A percentile compares a stretch with the other conserved stretches of the same genome.
These are phyloP conservation scores for Neonothopanus nambi DNA, from an alignment of 1,284 basidiomycete genomes.

Conservation along the genomic window DNA sequence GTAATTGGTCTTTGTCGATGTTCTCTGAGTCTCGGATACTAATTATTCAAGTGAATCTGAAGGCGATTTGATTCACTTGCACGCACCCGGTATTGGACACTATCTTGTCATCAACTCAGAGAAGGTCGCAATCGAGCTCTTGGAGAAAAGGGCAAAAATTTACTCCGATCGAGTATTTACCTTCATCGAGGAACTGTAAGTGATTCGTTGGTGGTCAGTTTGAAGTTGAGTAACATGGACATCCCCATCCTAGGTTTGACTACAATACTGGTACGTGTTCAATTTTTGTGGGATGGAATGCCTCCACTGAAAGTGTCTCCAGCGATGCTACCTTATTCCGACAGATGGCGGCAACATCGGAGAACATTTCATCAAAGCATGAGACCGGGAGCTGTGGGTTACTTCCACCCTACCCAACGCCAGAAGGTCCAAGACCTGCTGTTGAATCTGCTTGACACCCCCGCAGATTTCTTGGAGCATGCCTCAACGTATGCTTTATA, in stretches of 20 bases:
- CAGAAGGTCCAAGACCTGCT: constrained; percentile 26
- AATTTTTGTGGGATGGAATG: neutral
- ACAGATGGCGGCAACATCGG: constrained; percentile 28
- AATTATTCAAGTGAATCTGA: neutral
- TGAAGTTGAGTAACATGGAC: neutral
- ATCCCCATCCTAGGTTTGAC: neutral
- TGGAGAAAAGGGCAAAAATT: constrained; percentile 45
- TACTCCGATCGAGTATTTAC: constrained; percentile 47
- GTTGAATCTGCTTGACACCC: constrained; percentile 19
- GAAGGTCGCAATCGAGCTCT: constrained; percentile 42
- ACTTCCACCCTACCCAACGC: constrained; percentile 24
- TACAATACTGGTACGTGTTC: neutral
- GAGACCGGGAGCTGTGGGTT: constrained; percentile 19
- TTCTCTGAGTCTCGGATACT: no score
- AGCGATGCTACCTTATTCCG: constrained; percentile 20
- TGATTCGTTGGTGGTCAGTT: neutral
- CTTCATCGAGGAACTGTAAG: constrained; percentile 29
- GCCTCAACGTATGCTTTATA: constrained; percentile 25
- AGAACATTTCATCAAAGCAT: constrained; percentile 32
- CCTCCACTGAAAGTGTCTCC: neutral
- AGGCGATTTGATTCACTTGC: neutral
- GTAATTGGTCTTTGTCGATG: constrained; percentile 27
- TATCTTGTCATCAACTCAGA: constrained; percentile 40
- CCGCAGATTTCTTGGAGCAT: constrained; percentile 26
- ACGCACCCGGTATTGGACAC: neutral